phyloP scores from a whole-genome alignment of 2,329 filamentous ascomycete genomes.

The Pestalotiopsis sp. region DNA sequence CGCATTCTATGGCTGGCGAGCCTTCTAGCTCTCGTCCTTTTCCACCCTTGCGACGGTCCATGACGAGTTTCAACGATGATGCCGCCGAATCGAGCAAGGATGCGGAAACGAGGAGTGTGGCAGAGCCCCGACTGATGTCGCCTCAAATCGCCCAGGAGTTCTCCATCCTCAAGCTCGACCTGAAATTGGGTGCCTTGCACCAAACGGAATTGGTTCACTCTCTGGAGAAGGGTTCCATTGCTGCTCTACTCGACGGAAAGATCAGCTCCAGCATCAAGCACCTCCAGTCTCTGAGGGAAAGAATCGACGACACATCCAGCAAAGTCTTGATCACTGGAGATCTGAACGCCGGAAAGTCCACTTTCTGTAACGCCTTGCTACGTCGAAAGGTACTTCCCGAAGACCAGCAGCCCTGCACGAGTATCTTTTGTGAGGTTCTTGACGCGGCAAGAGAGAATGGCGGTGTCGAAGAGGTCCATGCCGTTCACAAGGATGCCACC shows the following conservation, averaged over 20 bases:
- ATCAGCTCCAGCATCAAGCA: slow-evolving; percentile 94
- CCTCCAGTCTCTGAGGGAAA: slow-evolving; percentile 80
- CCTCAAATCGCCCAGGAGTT: slow-evolving; percentile 95
- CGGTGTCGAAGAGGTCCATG: slow-evolving; percentile 92
- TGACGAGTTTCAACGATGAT: slow-evolving; percentile 67
- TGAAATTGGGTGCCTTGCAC: slow-evolving; percentile 84
- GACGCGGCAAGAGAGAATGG: slow-evolving; percentile 89
- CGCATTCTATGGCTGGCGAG: slow-evolving; percentile 61
- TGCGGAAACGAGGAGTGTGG: slow-evolving; percentile 59
- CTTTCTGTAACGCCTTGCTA: slow-evolving; percentile 96
- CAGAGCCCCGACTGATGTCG: slow-evolving; percentile 82
- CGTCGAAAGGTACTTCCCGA: slow-evolving; percentile 91
- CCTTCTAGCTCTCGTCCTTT: slow-evolving; percentile 38
- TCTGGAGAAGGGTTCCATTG: slow-evolving; percentile 87
- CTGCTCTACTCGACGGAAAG: slow-evolving; percentile 87
- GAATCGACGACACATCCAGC: slow-evolving; percentile 96
- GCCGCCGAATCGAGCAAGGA: slow-evolving; percentile 72
- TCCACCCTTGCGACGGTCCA: slow-evolving; percentile 66
- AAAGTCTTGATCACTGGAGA: slow-evolving; percentile 97
- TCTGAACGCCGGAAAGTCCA: slow-evolving; percentile 96
- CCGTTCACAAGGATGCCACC: slow-evolving; percentile 76
- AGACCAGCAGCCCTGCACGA: slow-evolving; percentile 96
- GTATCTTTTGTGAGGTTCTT: slow-evolving; percentile 96
- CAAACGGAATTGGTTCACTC: slow-evolving; percentile 94
- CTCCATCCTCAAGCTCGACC: slow-evolving; percentile 89